Percentiles rank a stretch among this genome's conserved stretches.
phyloP scores from a whole-genome alignment of 208 protist species.

The Leishmania lainsoni region DNA sequence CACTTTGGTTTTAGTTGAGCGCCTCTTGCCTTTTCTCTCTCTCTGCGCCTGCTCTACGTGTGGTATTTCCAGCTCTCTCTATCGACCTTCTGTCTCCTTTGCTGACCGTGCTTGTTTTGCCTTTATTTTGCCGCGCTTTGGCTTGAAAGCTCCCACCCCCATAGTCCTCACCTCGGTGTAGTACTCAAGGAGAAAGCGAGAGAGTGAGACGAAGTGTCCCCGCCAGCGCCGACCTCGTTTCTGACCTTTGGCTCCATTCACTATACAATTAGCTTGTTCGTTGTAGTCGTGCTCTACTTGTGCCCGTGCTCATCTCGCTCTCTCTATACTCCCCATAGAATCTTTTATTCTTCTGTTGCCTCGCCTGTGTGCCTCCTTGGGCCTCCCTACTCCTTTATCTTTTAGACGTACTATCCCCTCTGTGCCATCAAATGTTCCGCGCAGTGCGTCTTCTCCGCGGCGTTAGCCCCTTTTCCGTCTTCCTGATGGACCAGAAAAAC shows the following conservation, averaged over 20 bases:
- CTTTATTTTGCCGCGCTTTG: neutral
- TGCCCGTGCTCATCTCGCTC: neutral
- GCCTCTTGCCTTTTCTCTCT: neutral
- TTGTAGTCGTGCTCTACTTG: neutral
- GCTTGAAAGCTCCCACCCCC: neutral
- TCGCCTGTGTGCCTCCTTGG: neutral
- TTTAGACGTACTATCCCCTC: neutral
- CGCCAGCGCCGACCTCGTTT: neutral
- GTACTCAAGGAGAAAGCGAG: neutral
- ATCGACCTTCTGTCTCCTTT: neutral
- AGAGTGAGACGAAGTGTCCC: neutral
- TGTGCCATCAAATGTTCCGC: slow-evolving; percentile 56
- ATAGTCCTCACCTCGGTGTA: neutral
- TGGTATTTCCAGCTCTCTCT: neutral
- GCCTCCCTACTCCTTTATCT: neutral
- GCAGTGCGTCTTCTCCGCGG: slow-evolving; percentile 47
- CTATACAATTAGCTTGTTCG: neutral
- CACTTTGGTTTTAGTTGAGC: neutral
- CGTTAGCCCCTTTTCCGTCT: slow-evolving; percentile 88
- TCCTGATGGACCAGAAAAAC: slow-evolving; percentile 90
- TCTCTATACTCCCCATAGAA: neutral
- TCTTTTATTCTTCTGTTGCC: neutral
- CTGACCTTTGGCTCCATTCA: neutral
- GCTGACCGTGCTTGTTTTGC: neutral
- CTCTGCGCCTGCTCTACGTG: neutral